These are phyloP conservation scores for Oryza rufipogon DNA, from an alignment of 176 grass and related monocot species.

Conservation along the genomic window DNA sequence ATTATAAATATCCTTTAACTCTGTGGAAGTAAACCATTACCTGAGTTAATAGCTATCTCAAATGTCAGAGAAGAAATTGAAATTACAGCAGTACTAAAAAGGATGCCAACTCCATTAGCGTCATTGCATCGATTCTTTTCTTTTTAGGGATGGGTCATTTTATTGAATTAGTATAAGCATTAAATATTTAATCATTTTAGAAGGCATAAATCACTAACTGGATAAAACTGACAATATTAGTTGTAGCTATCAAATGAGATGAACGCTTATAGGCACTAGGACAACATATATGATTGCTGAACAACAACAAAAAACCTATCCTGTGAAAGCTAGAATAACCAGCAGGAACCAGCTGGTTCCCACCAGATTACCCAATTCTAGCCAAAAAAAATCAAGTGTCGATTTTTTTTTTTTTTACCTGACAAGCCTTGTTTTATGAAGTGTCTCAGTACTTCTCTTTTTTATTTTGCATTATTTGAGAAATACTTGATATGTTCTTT, in stretches of 20 bases:
- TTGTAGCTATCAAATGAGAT: neutral
- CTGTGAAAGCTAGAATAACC: neutral
- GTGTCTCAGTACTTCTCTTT: neutral
- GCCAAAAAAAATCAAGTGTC: neutral
- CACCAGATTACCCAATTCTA: neutral
- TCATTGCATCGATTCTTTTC: neutral
- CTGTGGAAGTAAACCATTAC: neutral
- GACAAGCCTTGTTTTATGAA: neutral
- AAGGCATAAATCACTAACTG: neutral
- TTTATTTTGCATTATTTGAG: neutral
- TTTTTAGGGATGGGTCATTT: neutral
- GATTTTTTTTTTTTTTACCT: too few relatives aligned
- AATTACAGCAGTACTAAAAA: neutral
- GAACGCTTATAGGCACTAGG: neutral
- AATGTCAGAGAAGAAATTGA: constrained; percentile 21
- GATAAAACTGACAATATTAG: neutral
- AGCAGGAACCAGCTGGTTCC: neutral
- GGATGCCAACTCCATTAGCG: neutral
- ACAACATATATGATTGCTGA: constrained; percentile 3
- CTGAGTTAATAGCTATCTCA: neutral
- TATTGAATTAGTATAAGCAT: neutral
- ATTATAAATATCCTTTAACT: neutral
- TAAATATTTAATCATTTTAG: neutral
- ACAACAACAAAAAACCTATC: neutral
- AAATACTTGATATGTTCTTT: neutral